These are phyloP conservation scores for Wickerhamiella galacta DNA, from an alignment of 805 yeast genomes.

Conservation along the genomic window DNA sequence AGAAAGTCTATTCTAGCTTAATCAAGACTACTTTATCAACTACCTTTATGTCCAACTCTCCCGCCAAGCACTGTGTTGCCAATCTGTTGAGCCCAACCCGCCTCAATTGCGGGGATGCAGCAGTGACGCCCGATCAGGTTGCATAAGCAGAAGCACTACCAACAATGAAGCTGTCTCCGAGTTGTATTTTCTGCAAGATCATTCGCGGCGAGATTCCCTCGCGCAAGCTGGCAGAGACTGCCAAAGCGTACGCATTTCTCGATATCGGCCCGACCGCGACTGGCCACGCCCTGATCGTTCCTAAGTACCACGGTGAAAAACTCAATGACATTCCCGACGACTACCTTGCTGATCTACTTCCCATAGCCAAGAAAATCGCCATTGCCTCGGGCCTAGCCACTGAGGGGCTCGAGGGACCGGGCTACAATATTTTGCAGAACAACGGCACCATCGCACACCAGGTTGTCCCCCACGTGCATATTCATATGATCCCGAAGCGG, in stretches of 20 bases:
- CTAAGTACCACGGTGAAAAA: slow-evolving; percentile 86
- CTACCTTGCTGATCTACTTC: slow-evolving; percentile 67
- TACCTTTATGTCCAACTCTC: too few relatives aligned
- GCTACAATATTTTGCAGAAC: slow-evolving; percentile 82
- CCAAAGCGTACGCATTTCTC: slow-evolving; percentile 58
- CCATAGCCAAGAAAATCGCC: slow-evolving; percentile 75
- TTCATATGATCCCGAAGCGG: slow-evolving; percentile 87
- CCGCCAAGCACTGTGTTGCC: too few relatives aligned
- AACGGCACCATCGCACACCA: slow-evolving; percentile 94
- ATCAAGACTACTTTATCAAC: too few relatives aligned
- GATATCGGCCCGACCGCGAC: slow-evolving; percentile 86
- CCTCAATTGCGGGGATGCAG: too few relatives aligned
- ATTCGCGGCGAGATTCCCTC: slow-evolving; percentile 93
- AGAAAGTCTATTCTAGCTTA: too few relatives aligned
- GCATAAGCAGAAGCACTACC: too few relatives aligned
- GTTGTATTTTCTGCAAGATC: slow-evolving; percentile 84
- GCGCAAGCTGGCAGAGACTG: slow-evolving; percentile 77
- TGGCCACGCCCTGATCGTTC: slow-evolving; percentile 81
- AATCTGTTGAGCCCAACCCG: too few relatives aligned
- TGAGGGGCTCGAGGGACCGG: slow-evolving; percentile 44
- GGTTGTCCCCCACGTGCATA: slow-evolving; percentile 88
- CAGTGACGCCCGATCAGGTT: too few relatives aligned
- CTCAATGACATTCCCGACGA: slow-evolving; percentile 89
- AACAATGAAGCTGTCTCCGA: slow-evolving; percentile 11
- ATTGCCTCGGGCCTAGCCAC: slow-evolving; percentile 38